Conservation (phyloP, 1,284 basidiomycete species). For the Cutaneotrichosporon mucoides region DNA sequence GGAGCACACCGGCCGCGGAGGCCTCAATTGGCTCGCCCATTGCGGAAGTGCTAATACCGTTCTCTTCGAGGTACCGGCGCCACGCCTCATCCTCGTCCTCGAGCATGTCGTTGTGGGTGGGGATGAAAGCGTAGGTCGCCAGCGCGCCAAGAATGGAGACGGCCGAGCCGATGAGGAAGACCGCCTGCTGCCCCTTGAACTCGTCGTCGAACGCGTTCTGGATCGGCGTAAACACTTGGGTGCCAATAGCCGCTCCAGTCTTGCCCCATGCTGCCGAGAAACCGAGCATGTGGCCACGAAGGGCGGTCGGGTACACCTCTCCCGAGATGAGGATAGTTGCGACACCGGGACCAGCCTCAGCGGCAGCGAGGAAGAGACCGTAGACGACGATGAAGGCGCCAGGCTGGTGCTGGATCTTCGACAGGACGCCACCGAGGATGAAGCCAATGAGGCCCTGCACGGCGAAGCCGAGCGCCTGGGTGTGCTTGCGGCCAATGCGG, state of each 20-base stretch:
- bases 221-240: slow-evolving; percentile 36
- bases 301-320: slow-evolving; percentile 62
- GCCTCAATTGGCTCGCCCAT: slow-evolving; percentile 17
- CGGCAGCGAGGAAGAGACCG: slow-evolving; percentile 20
- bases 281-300: slow-evolving; percentile 66
- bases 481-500: slow-evolving; percentile 61
- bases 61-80: slow-evolving; percentile 22
- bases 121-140: slow-evolving; percentile 24
- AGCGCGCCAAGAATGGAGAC: slow-evolving; percentile 29
- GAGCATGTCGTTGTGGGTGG: slow-evolving; percentile 20
- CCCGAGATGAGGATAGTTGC: slow-evolving; percentile 39
- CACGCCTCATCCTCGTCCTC: slow-evolving; percentile 27
- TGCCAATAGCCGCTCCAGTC: slow-evolving; percentile 56
- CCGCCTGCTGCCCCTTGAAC: slow-evolving; percentile 31
- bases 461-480: slow-evolving; percentile 21
- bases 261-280: slow-evolving; percentile 64
- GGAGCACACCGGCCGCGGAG: neutral
- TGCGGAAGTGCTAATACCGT: slow-evolving; percentile 14
- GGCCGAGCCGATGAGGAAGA: slow-evolving; percentile 31
- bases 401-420: slow-evolving; percentile 16
- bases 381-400: slow-evolving; percentile 21
- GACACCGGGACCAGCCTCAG: slow-evolving; percentile 38
- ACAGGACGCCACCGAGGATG: slow-evolving; percentile 18
- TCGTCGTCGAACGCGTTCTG: slow-evolving; percentile 19
- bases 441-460: slow-evolving; percentile 19